Evolutionary conservation across 1,139 yeast genomes (phyloP).

Genomic region (Pichia sp.): DNA sequence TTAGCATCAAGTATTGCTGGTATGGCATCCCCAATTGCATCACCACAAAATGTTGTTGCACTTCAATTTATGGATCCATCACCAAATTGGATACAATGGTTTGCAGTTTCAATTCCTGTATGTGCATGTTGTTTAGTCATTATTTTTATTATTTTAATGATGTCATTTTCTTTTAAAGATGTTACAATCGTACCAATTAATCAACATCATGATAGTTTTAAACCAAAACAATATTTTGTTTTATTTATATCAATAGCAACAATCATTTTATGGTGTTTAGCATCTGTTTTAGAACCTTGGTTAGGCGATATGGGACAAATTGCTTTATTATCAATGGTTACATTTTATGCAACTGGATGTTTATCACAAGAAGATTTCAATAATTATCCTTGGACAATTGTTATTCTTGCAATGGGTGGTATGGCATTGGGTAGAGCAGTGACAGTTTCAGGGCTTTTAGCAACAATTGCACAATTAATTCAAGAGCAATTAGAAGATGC

Average conservation of each 20-base stretch:
- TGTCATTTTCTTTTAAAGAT: conserved; percentile 59
- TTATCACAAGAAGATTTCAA: conserved; percentile 82
- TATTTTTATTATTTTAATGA: conserved; percentile 65
- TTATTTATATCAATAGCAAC: conserved; percentile 60
- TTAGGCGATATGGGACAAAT: conserved; percentile 90
- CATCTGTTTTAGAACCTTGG: conserved; percentile 57
- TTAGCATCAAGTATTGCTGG: conserved; percentile 91
- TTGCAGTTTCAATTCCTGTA: conserved; percentile 78
- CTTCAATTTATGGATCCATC: conserved; percentile 80
- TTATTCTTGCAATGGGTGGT: conserved; percentile 94
- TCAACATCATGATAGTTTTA: conserved; percentile 55
- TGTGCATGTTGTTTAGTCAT: conserved; percentile 53
- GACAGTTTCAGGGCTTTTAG: conserved; percentile 75
- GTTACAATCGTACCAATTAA: conserved; percentile 58
- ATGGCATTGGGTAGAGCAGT: conserved; percentile 90
- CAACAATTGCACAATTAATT: conserved; percentile 68
- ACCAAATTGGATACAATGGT: conserved; percentile 96
- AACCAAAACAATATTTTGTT: conserved; percentile 67
- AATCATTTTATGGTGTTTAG: conserved; percentile 80
- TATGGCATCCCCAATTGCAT: conserved; percentile 93
- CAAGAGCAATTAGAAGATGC: conserved; percentile 54
- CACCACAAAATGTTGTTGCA: conserved; percentile 92
- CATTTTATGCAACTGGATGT: conserved; percentile 84
- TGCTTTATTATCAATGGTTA: conserved; percentile 75
- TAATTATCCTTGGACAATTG: conserved; percentile 91